These are phyloP conservation scores for Adansonia grandidieri DNA, from an alignment of 441 rosid genomes.

Conservation along the genomic window DNA sequence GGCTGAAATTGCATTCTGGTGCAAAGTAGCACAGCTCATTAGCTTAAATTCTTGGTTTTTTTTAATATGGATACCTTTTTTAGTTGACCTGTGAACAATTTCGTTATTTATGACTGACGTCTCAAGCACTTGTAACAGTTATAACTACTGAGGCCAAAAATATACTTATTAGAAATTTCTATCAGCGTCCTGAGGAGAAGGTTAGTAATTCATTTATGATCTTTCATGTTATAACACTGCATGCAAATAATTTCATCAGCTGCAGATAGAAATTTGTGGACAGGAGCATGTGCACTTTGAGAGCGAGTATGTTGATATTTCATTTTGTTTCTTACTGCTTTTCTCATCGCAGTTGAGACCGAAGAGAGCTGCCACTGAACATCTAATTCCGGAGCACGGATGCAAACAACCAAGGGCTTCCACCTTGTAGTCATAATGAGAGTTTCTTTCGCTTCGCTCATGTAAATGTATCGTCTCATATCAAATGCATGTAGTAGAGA, in stretches of 20 bases:
- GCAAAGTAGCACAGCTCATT: neutral
- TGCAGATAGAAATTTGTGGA: neutral
- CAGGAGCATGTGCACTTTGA: neutral
- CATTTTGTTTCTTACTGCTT: constrained; percentile 24
- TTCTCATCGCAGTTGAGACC: constrained; percentile 61
- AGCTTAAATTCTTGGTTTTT: neutral
- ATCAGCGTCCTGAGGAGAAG: constrained; percentile 75
- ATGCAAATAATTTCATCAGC: neutral
- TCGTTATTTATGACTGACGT: constrained; percentile 21
- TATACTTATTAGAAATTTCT: constrained; percentile 72
- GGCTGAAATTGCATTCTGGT: neutral
- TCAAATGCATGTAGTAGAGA: constrained; percentile 24
- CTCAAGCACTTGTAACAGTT: constrained; percentile 45
- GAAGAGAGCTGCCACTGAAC: constrained; percentile 77
- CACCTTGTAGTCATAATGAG: constrained; percentile 40
- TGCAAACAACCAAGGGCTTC: constrained; percentile 76
- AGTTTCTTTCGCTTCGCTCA: constrained; percentile 23
- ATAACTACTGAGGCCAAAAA: constrained; percentile 73
- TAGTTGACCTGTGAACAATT: constrained; percentile 5
- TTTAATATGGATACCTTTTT: neutral
- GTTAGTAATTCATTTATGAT: constrained; percentile 35
- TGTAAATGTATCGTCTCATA: constrained; percentile 30
- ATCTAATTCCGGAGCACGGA: constrained; percentile 66
- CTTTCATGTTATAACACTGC: neutral
- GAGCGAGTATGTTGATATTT: neutral